Evolutionary conservation across 768 basidiomycete species (phyloP).

Genomic region (Lentinula edodes): DNA sequence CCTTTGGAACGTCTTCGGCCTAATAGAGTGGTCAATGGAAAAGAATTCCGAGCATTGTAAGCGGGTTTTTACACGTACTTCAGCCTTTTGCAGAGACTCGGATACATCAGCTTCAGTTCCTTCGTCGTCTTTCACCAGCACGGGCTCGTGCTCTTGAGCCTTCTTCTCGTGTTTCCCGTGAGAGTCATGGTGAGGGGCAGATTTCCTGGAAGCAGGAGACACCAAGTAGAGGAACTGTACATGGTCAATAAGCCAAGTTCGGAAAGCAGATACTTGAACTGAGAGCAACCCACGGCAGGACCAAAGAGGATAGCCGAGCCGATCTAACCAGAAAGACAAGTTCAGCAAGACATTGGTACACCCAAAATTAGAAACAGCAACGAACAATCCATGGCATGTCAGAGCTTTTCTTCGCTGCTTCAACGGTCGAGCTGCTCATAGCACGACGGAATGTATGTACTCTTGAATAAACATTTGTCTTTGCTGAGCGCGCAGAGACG

Average conservation of each 20-base stretch:
- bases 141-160: background rate
- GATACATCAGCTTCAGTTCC: conserved; percentile 4
- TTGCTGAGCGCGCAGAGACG: conserved; percentile 1
- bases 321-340: background rate
- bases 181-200: conserved; percentile 3
- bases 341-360: no score
- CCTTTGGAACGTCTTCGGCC: conserved; percentile 3
- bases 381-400: conserved; percentile 8
- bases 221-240: conserved; percentile 7
- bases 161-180: background rate
- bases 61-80: background rate
- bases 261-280: background rate
- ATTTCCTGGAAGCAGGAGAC: conserved; percentile 4
- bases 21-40: background rate
- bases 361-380: no score
- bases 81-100: conserved; percentile 6
- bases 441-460: conserved; percentile 6
- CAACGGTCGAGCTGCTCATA: conserved; percentile 6
- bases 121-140: conserved; percentile 9
- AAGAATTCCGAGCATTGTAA: background rate
- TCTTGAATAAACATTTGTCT: background rate
- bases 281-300: conserved; percentile 2
- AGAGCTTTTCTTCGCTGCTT: conserved; percentile 4
- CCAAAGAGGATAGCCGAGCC: conserved; percentile 8
- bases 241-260: background rate